These are phyloP conservation scores for Parasitella parasitica DNA, from an alignment of 371 early-diverging fungal genomes.

Conservation along the genomic window DNA sequence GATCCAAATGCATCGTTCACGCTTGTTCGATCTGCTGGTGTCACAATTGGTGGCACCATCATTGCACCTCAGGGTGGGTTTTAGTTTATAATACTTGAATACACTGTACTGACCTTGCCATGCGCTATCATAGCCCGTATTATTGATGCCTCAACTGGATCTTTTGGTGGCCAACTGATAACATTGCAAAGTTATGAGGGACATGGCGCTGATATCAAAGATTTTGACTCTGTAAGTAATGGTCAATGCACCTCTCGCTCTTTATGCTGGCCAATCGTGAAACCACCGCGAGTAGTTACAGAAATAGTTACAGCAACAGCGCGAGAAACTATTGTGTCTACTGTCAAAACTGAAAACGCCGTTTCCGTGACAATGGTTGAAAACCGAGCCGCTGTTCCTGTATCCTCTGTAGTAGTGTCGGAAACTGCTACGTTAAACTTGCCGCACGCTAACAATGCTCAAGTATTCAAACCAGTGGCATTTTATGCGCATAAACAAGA, in stretches of 20 bases:
- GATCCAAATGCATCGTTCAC: neutral
- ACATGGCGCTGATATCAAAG: neutral
- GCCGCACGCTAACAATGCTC: neutral
- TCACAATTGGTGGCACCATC: neutral
- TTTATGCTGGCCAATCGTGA: neutral
- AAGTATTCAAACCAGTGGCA: neutral
- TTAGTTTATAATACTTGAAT: neutral
- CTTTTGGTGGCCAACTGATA: neutral
- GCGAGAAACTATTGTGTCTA: neutral
- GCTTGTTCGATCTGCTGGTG: neutral
- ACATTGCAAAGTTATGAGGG: slow-evolving; percentile 1
- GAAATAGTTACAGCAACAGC: neutral
- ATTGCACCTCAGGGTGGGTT: slow-evolving; percentile 2
- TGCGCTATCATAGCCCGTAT: neutral
- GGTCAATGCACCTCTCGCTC: neutral
- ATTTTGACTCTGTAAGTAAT: neutral
- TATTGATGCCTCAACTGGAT: neutral
- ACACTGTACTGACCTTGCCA: no score
- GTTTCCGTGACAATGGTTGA: neutral
- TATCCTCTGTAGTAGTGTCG: neutral
- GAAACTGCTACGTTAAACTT: neutral
- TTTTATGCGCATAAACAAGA: neutral
- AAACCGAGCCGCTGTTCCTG: neutral
- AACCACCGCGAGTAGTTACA: neutral
- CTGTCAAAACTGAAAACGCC: neutral